A percentile compares a stretch with the other conserved stretches of the same genome.
phyloP scores from a whole-genome alignment of 176 grass and related monocot species.

The Avena atlantica region DNA sequence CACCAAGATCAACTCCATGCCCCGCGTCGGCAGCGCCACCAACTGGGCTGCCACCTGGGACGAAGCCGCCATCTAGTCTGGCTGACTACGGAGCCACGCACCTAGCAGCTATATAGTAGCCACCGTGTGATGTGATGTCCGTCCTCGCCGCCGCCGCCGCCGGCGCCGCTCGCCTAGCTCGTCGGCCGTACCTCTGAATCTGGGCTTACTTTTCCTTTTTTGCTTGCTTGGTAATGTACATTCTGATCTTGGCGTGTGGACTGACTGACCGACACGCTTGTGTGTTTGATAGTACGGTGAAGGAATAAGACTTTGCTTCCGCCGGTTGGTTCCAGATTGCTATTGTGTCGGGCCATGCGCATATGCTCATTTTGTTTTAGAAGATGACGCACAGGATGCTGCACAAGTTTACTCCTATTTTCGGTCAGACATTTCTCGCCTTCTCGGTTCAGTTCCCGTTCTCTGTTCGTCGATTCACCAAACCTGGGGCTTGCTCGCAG shows the following conservation, averaged over 20 bases:
- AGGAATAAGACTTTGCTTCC: conserved; percentile 37
- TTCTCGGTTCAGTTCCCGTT: background rate
- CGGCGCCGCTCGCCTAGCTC: background rate
- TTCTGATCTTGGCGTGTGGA: background rate
- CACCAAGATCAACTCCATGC: conserved; percentile 89
- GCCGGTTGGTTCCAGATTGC: background rate
- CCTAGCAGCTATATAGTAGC: background rate
- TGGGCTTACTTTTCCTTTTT: background rate
- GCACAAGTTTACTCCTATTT: too few relatives aligned
- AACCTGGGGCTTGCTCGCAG: too few relatives aligned
- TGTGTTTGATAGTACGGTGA: background rate
- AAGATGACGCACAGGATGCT: too few relatives aligned
- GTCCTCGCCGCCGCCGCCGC: background rate
- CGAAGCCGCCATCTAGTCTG: conserved; percentile 29
- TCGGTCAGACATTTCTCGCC: too few relatives aligned
- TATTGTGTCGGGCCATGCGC: too few relatives aligned
- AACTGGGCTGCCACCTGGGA: conserved; percentile 77
- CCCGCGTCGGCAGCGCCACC: conserved; percentile 82
- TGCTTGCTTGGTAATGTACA: background rate
- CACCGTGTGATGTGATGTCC: background rate
- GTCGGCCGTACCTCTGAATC: background rate
- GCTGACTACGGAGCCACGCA: background rate
- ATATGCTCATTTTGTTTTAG: too few relatives aligned
- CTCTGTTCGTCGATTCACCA: background rate
- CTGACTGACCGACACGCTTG: too few relatives aligned